phyloP scores from a whole-genome alignment of 345 rosid genomes.

The Hibiscus syriacus region DNA sequence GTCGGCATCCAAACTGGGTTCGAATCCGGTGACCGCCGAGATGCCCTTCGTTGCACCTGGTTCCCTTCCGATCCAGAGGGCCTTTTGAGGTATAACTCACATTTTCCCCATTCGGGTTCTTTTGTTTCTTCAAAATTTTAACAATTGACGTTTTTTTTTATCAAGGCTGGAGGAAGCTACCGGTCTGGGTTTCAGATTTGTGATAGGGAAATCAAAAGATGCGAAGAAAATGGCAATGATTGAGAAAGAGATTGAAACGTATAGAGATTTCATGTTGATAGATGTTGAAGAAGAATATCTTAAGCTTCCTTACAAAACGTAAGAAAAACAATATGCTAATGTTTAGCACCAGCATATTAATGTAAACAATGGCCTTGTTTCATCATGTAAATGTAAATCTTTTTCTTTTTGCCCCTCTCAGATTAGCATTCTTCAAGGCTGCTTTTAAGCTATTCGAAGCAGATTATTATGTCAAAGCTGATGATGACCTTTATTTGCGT shows the following conservation, averaged over 20 bases:
- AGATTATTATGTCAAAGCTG: conserved; percentile 74
- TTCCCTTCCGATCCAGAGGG: conserved; percentile 70
- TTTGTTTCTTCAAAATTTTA: neutral
- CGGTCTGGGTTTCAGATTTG: conserved; percentile 72
- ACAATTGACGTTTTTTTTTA: neutral
- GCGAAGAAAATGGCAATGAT: conserved; percentile 56
- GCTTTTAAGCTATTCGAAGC: conserved; percentile 67
- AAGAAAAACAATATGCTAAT: conserved; percentile 10
- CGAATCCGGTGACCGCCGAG: conserved; percentile 46
- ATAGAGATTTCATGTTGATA: conserved; percentile 65
- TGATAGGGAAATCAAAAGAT: conserved; percentile 66
- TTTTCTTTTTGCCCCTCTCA: neutral
- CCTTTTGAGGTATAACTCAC: conserved; percentile 42
- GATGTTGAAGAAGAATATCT: conserved; percentile 66
- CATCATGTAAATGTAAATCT: neutral
- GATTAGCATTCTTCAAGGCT: conserved; percentile 63
- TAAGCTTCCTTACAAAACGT: conserved; percentile 74
- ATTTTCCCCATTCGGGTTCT: too few species aligned
- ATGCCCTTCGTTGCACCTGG: conserved; percentile 59
- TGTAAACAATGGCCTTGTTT: neutral
- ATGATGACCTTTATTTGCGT: conserved; percentile 74
- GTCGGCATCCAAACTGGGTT: conserved; percentile 81
- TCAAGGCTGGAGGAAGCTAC: conserved; percentile 86
- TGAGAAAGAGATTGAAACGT: conserved; percentile 45
- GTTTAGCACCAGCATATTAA: neutral